Evolutionary conservation across 2,329 filamentous ascomycete species (phyloP).

Genomic region (Coniella vitis): DNA sequence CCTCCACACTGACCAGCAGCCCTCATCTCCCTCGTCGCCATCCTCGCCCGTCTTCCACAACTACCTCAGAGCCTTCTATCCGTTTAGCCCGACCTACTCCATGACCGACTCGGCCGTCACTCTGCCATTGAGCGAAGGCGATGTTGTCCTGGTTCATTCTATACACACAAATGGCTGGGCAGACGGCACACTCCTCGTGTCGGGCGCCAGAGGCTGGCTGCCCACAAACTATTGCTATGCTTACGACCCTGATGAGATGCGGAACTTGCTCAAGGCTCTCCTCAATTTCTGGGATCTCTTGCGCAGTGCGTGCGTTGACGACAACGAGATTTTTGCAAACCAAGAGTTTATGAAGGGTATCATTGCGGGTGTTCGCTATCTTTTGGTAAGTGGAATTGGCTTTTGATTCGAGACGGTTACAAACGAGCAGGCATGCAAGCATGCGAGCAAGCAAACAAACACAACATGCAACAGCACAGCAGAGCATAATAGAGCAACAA

Average conservation of each 20-base stretch:
- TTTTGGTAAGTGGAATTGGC: slow-evolving; percentile 59
- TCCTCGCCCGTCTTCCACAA: slow-evolving; percentile 74
- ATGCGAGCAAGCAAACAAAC: no score
- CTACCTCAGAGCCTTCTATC: slow-evolving; percentile 89
- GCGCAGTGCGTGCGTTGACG: slow-evolving; percentile 67
- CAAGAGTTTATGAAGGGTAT: slow-evolving; percentile 93
- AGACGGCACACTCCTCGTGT: slow-evolving; percentile 81
- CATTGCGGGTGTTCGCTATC: slow-evolving; percentile 84
- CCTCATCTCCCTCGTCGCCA: slow-evolving; percentile 27
- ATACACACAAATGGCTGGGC: slow-evolving; percentile 99
- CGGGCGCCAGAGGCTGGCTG: slow-evolving; percentile 86
- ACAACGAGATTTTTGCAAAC: slow-evolving; percentile 73
- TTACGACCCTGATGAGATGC: slow-evolving; percentile 84
- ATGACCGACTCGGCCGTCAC: slow-evolving; percentile 83
- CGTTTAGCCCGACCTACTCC: slow-evolving; percentile 74
- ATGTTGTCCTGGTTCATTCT: slow-evolving; percentile 89
- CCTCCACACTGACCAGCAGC: slow-evolving; percentile 26
- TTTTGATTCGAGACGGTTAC: not conserved
- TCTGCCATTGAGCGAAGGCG: slow-evolving; percentile 79
- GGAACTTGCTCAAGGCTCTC: slow-evolving; percentile 75
- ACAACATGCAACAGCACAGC: no score
- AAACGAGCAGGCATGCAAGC: not conserved
- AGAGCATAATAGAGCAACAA: no score
- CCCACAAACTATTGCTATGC: slow-evolving; percentile 97
- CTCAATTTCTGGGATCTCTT: slow-evolving; percentile 91